A percentile compares a stretch with the other conserved stretches of the same genome.
Conservation (phyloP, 768 basidiomycete species). For the Tremella yokohamensis region DNA sequence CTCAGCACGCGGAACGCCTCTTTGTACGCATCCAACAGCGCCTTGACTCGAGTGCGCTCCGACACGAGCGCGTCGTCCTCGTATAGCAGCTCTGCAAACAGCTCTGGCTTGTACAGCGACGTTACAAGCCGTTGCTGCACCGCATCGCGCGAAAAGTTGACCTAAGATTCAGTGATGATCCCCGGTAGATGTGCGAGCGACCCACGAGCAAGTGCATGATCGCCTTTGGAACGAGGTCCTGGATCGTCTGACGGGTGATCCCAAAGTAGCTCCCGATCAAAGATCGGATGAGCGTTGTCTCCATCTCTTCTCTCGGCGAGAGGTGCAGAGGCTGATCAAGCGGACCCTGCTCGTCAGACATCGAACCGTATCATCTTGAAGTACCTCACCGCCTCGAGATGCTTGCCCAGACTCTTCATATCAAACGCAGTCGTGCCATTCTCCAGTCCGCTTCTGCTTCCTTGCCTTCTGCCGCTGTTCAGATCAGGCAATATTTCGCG, state of each 20-base stretch:
- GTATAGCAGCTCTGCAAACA: slow-evolving; percentile 84
- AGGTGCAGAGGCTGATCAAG: slow-evolving; percentile 61
- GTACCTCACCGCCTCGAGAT: slow-evolving; percentile 86
- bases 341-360: slow-evolving; percentile 54
- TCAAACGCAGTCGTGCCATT: slow-evolving; percentile 83
- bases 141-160: slow-evolving; percentile 92
- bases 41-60: slow-evolving; percentile 89
- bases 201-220: slow-evolving; percentile 72
- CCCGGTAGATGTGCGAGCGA: slow-evolving; percentile 5
- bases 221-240: slow-evolving; percentile 94
- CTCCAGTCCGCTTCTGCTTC: slow-evolving; percentile 57
- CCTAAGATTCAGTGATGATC: slow-evolving; percentile 53
- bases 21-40: slow-evolving; percentile 90
- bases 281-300: slow-evolving; percentile 87
- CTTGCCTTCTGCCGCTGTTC: slow-evolving; percentile 32
- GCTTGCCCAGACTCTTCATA: slow-evolving; percentile 97
- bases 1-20: slow-evolving; percentile 54
- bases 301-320: slow-evolving; percentile 88
- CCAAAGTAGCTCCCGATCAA: slow-evolving; percentile 93
- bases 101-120: slow-evolving; percentile 85
- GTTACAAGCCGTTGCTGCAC: slow-evolving; percentile 97
- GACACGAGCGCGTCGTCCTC: slow-evolving; percentile 95
- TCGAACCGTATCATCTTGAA: background rate
- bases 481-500: slow-evolving; percentile 49
- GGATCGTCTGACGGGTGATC: slow-evolving; percentile 93